These are phyloP conservation scores for Hirsutella minnesotensis DNA, from an alignment of 2,329 filamentous ascomycete genomes.

Conservation along the genomic window DNA sequence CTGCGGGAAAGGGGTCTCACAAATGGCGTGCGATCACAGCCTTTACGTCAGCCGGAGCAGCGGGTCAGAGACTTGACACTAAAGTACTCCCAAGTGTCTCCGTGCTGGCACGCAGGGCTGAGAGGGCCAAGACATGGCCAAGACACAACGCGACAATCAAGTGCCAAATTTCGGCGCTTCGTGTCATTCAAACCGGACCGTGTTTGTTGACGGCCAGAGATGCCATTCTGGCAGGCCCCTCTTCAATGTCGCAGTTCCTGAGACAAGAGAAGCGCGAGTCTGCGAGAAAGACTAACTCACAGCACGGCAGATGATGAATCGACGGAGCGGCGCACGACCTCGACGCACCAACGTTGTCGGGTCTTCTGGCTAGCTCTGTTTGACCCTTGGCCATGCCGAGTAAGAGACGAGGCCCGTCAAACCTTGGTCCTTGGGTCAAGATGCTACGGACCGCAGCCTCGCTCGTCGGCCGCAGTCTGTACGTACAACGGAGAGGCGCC, in stretches of 20 bases:
- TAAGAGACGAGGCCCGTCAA: no score
- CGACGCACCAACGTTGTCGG: no score
- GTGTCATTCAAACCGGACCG: neutral
- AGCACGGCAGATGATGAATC: no score
- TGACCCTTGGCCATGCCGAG: no score
- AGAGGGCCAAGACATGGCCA: neutral
- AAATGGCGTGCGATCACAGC: no score
- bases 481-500: no score
- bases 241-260: neutral
- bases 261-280: neutral
- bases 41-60: neutral
- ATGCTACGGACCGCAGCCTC: no score
- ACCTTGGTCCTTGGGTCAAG: no score
- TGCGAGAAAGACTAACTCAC: neutral
- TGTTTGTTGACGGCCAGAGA: neutral
- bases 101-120: neutral
- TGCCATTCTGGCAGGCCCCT: neutral
- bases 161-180: neutral
- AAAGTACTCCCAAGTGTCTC: neutral
- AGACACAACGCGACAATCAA: neutral
- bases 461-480: no score
- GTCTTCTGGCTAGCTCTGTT: no score
- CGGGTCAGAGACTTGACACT: neutral
- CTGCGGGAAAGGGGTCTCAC: no score
- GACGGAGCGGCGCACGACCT: no score